These are phyloP conservation scores for Gossypium ekmanianum DNA, from an alignment of 345 rosid genomes.

Conservation along the genomic window DNA sequence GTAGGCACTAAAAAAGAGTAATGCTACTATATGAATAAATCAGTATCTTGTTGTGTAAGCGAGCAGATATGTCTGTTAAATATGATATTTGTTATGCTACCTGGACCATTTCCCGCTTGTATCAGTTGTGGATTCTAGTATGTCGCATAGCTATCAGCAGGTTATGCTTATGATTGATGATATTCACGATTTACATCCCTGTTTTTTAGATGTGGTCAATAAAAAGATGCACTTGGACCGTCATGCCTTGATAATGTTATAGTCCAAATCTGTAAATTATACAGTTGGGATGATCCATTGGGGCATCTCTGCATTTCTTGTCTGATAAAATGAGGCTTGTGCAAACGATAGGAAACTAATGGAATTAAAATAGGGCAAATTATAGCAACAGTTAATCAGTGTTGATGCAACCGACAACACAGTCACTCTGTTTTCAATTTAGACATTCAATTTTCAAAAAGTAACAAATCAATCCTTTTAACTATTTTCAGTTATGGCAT, in stretches of 20 bases:
- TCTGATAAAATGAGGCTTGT: neutral
- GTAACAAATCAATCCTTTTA: too few species aligned
- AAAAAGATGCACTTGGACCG: neutral
- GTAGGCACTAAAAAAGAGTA: conserved; percentile 29
- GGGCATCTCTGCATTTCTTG: neutral
- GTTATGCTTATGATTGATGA: neutral
- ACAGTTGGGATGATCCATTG: neutral
- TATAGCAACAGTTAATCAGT: too few species aligned
- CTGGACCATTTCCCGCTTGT: neutral
- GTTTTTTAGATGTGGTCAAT: neutral
- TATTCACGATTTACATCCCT: neutral
- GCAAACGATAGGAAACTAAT: neutral
- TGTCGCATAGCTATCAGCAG: neutral
- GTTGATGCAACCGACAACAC: too few species aligned
- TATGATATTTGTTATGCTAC: conserved; percentile 4
- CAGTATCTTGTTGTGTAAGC: neutral
- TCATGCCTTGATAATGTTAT: neutral
- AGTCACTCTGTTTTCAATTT: too few species aligned
- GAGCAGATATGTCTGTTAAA: neutral
- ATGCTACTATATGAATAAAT: conserved; percentile 26
- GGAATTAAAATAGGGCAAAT: too few species aligned
- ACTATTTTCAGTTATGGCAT: too few species aligned
- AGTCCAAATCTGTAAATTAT: too few species aligned
- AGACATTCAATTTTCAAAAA: too few species aligned
- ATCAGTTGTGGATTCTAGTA: neutral